Evolutionary conservation across 2,329 filamentous ascomycete species (phyloP), one percentile per base, ranked within the genome.

Genomic region (Shiraia sp.): DNA sequence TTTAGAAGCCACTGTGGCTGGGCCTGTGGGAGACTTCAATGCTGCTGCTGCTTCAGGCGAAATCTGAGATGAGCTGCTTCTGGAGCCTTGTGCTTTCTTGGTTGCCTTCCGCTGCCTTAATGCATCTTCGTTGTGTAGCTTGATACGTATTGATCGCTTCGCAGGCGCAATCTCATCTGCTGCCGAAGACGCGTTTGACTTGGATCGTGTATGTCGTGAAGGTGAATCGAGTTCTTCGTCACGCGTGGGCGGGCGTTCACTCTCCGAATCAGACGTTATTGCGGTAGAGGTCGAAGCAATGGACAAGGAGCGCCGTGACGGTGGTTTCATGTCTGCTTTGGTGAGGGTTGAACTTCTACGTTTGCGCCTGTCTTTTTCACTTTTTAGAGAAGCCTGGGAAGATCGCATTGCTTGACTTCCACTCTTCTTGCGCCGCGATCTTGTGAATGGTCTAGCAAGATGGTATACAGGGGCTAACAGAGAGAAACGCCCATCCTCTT

Each of bases 1-100:
- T 53, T 75, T 60, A 80, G 83, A 50, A 76, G 73, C 52, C 19
- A 63, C 57, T 24, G 35, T 81, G 17, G 84, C 80, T 37, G 90
- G 87, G 19, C 91, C 95, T 3, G 90, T 95, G 3, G 93, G 93
- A 10, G 93, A 97, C 69, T 99, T 99, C 48, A 99, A 78, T 45
- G 89, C 88, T 30, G 82, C 76, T 6, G 90, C 72, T 34, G 68
- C 66, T 41, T 74, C 71, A 13, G 73, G 58, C 28, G 74, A 71
- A 19, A 73, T 65, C 31, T 63, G 59, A 3, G 32, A 48, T 22
- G 55, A 51, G 40, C 55, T 56, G 35, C 40, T 48, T 42, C 59
- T 63, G 27, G 51, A 47, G 24, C 49, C 54, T 76, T 61, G 15
- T 76, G 75, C 67, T 82, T 86, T 57, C 79, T 79, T 61, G n/a